Conservation (phyloP, 345 rosid genomes). For the Brassica rapa region DNA sequence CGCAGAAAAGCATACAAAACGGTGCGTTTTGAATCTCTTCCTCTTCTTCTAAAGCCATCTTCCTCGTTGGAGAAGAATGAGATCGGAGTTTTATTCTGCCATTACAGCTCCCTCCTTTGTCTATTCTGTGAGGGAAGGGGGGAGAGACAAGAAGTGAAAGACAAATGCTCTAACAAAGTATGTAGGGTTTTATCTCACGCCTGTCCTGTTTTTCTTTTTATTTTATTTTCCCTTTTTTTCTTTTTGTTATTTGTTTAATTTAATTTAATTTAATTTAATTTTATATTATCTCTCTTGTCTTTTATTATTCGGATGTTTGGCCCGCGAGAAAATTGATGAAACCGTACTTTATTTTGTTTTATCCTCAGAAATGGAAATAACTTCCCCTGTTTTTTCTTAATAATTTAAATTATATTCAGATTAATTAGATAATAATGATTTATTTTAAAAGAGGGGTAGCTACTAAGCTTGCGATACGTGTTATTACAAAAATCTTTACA, state of each 20-base stretch:
- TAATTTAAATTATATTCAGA: neutral
- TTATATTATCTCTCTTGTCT: constrained; percentile 9
- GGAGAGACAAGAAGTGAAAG: constrained; percentile 20
- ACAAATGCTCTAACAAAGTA: constrained; percentile 40
- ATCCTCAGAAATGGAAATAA: constrained; percentile 31
- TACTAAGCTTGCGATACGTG: constrained; percentile 17
- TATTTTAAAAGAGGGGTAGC: neutral
- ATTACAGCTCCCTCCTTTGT: constrained; percentile 28
- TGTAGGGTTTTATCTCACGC: constrained; percentile 69
- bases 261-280: neutral
- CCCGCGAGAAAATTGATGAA: constrained; percentile 44
- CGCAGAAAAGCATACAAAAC: constrained; percentile 57
- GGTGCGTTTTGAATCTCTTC: constrained; percentile 43
- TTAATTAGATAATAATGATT: constrained; percentile 2
- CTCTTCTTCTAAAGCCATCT: constrained; percentile 59
- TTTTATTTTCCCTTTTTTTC: neutral
- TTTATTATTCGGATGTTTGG: constrained; percentile 41
- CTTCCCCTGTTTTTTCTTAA: neutral
- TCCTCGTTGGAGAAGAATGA: constrained; percentile 51
- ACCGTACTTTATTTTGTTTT: constrained; percentile 42
- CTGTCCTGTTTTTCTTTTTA: constrained; percentile 37
- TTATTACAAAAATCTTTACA: neutral
- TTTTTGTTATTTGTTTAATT: neutral
- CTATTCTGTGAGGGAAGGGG: constrained; percentile 1
- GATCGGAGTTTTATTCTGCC: constrained; percentile 57